These are phyloP conservation scores for Blastomyces percursus DNA, from an alignment of 2,329 filamentous ascomycete genomes.

Conservation along the genomic window DNA sequence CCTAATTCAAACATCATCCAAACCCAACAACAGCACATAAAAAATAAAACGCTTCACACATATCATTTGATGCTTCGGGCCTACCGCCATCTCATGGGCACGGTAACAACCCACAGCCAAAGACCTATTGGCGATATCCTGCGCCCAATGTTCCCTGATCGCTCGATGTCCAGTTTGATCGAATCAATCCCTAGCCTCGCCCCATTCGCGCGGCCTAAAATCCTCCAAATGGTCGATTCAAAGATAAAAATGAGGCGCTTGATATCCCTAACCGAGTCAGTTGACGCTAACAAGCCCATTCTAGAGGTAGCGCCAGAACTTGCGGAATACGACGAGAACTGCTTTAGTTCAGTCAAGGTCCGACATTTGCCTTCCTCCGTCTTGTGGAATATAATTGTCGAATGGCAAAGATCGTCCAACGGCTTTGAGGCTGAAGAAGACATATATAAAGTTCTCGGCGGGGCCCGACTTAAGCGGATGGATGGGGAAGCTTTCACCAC, in stretches of 20 bases:
- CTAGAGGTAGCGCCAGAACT: conserved; percentile 4
- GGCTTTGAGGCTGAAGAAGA: conserved; percentile 15
- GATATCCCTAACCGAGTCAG: not conserved
- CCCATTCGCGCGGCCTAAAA: conserved; percentile 15
- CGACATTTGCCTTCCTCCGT: conserved; percentile 22
- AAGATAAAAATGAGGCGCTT: not conserved
- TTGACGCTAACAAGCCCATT: not conserved
- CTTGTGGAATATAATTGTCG: conserved; percentile 27
- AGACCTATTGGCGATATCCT: conserved; percentile 20
- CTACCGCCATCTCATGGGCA: conserved; percentile 19
- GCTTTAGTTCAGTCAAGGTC: conserved; percentile 18
- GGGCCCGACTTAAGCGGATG: not conserved
- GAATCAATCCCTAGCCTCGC: conserved; percentile 25
- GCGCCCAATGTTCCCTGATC: conserved; percentile 22
- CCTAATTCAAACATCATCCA: conserved; percentile 17
- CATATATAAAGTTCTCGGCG: conserved; percentile 10
- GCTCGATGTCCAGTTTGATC: conserved; percentile 23
- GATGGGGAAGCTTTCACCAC: conserved; percentile 1
- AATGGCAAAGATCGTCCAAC: conserved; percentile 25
- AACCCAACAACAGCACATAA: conserved; percentile 15
- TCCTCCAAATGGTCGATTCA: conserved; percentile 14
- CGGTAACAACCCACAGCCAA: conserved; percentile 14
- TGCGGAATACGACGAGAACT: conserved; percentile 12
- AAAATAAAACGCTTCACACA: conserved; percentile 12
- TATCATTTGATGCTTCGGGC: conserved; percentile 19